Evolutionary conservation across 352 stramenopile genomes (phyloP).

Genomic region (Globisporangium rhizosaccharum): DNA sequence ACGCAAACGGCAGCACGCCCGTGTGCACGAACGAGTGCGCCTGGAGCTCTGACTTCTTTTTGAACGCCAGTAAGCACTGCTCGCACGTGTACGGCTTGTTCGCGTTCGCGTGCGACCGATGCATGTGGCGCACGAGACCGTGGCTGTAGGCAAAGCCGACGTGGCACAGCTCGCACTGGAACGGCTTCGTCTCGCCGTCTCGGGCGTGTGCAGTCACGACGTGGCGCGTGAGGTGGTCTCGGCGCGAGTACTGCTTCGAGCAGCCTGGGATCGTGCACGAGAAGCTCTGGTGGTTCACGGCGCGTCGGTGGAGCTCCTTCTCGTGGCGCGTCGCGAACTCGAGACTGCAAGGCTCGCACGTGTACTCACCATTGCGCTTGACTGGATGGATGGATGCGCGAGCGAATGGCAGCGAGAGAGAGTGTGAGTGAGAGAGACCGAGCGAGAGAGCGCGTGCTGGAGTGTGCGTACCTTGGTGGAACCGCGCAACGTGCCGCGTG

Average conservation of each 20-base stretch:
- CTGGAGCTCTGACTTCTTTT: slow-evolving; percentile 78
- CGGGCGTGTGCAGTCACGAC: slow-evolving; percentile 33
- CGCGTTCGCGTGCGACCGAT: slow-evolving; percentile 43
- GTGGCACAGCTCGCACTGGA: slow-evolving; percentile 48
- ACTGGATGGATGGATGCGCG: not conserved
- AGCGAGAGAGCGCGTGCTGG: too few species aligned
- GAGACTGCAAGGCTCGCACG: slow-evolving; percentile 9
- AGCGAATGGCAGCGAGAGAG: not conserved
- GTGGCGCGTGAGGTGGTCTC: slow-evolving; percentile 59
- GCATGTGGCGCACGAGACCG: slow-evolving; percentile 43
- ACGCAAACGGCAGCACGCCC: slow-evolving; percentile 67
- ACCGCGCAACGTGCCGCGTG: slow-evolving; percentile 11
- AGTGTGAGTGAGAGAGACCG: not conserved
- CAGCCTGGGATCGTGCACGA: slow-evolving; percentile 33
- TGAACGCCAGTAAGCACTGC: slow-evolving; percentile 60
- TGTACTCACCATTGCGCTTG: not conserved
- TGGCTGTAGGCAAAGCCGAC: slow-evolving; percentile 69
- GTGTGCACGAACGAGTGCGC: slow-evolving; percentile 76
- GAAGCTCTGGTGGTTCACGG: slow-evolving; percentile 24
- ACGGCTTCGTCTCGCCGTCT: slow-evolving; percentile 32
- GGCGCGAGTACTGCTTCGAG: slow-evolving; percentile 55
- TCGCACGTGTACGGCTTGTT: slow-evolving; percentile 55
- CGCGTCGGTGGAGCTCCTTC: slow-evolving; percentile 17
- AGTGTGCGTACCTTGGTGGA: slow-evolving; percentile 9
- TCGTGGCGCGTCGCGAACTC: slow-evolving; percentile 25